Base-by-base conservation (phyloP, 2,329 filamentous ascomycete species). In the Paecilomyces sp. region DNA sequence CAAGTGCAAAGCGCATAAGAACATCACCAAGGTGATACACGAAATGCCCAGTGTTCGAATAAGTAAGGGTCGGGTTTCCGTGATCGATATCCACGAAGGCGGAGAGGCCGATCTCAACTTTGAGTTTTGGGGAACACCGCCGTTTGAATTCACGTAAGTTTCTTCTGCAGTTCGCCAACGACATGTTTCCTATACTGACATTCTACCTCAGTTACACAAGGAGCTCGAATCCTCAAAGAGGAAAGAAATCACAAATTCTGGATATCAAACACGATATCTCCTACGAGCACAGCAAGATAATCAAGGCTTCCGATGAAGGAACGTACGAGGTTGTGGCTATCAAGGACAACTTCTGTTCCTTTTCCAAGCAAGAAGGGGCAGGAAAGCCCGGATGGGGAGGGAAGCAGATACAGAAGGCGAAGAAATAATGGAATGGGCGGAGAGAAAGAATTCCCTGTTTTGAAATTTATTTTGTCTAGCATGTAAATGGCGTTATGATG, bases 251-350 rank as follows among this genome's bases (percentile, higher is more conserved):
- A 41, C 83, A 87, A 67, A 85, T 99, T 34, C 82, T 99, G 18
- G 95, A 99, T 78, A 97, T 95, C 64, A 86, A 90, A 66, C 92
- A 94, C 65, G 92, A 97, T 67, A 82, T 89, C 18, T 93, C 89
- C 55, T 85, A 92, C 63, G 91, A 95, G 68, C 84, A 91, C 73
- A 87, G 80, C 69, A 92, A 96, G 82, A 85, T 86, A 28, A 85
- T 97, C 67, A 87, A 87, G 67, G 92, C 92, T 28, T 92, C 88
- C 66, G 90, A 96, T 71, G 94, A 97, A 80, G 94, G 94, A 56
- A 96, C 92, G 65, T 99, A 99, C 72, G 94, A 99, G 78, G 93
- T 99, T 18, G 90, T 97, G 31, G 88, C 91, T 11, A 96, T 99
- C 76, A 95, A 95, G 80, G 94, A 99, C 76, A 86, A 86, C 69